A percentile compares a stretch with the other conserved stretches of the same genome.
Conservation (phyloP, 495 filamentous ascomycete genomes). For the Penicillium coffeae region DNA sequence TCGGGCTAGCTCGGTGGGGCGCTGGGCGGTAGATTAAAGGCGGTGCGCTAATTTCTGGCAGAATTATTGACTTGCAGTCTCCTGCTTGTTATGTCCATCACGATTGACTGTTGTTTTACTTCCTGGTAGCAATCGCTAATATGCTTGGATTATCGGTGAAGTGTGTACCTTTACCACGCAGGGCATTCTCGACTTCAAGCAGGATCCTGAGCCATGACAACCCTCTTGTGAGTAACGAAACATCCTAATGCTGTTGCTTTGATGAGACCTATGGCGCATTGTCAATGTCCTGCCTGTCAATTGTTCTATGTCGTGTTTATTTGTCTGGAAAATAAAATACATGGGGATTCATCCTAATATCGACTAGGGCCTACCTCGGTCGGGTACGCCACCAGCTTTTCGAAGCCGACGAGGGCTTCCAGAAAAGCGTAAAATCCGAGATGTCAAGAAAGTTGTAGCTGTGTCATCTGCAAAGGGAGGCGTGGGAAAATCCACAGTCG, state of each 20-base stretch:
- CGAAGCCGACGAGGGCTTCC: constrained; percentile 83
- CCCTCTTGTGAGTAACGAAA: constrained; percentile 66
- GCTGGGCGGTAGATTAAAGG: constrained; percentile 10
- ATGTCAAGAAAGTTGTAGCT: constrained; percentile 82
- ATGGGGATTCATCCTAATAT: neutral
- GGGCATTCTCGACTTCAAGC: constrained; percentile 63
- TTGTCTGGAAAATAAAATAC: neutral
- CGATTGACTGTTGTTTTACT: neutral
- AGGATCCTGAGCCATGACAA: constrained; percentile 78
- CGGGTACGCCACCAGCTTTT: constrained; percentile 66
- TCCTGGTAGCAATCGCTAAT: constrained; percentile 2
- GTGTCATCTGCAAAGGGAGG: constrained; percentile 96
- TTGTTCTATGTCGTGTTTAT: too few relatives aligned
- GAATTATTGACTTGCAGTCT: constrained; percentile 8
- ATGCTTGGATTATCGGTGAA: constrained; percentile 5
- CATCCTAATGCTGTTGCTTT: too few relatives aligned
- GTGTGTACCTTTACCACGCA: constrained; percentile 9
- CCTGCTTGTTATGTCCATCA: constrained; percentile 1
- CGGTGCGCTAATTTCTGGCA: constrained; percentile 23
- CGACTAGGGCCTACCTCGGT: constrained; percentile 71
- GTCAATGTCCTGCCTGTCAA: too few relatives aligned
- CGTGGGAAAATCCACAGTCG: constrained; percentile 92
- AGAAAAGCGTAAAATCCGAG: constrained; percentile 68
- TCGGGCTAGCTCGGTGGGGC: constrained; percentile 4
- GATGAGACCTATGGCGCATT: too few relatives aligned